Conservation (phyloP, 2,329 filamentous ascomycete genomes). For the Lachnellula willkommii region DNA sequence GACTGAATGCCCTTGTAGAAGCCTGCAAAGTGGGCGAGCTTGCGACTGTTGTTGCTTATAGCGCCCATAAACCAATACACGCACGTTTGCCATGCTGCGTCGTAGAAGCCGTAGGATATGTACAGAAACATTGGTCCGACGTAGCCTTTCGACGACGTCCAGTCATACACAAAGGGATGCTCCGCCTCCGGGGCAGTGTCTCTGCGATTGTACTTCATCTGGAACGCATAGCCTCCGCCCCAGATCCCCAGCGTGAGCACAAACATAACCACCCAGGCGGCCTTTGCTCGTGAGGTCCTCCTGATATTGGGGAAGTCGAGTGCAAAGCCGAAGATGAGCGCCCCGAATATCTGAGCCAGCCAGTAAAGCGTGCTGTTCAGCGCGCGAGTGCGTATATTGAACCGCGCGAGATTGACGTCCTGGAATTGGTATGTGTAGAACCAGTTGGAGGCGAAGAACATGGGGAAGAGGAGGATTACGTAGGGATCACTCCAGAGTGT, state of each 20-base stretch:
- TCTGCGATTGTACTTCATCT: slow-evolving; percentile 48
- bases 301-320: slow-evolving; percentile 57
- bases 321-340: slow-evolving; percentile 64
- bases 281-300: slow-evolving; percentile 61
- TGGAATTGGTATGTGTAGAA: slow-evolving; percentile 78
- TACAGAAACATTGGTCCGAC: slow-evolving; percentile 77
- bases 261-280: slow-evolving; percentile 55
- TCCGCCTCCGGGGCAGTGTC: background rate
- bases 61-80: slow-evolving; percentile 93
- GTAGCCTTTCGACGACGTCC: slow-evolving; percentile 55
- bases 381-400: slow-evolving; percentile 65
- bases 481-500: slow-evolving; percentile 65
- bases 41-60: slow-evolving; percentile 82
- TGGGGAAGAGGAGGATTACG: slow-evolving; percentile 68
- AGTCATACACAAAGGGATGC: slow-evolving; percentile 9
- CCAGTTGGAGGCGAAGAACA: slow-evolving; percentile 73
- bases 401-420: slow-evolving; percentile 61
- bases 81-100: slow-evolving; percentile 81
- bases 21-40: slow-evolving; percentile 81
- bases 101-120: slow-evolving; percentile 83
- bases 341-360: slow-evolving; percentile 69
- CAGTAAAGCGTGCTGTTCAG: slow-evolving; percentile 76
- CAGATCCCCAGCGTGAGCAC: slow-evolving; percentile 68
- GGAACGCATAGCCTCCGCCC: slow-evolving; percentile 76
- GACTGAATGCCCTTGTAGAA: slow-evolving; percentile 86